These are phyloP conservation scores for Basipetospora sp. DNA, from an alignment of 2,329 filamentous ascomycete species.

Conservation along the genomic window DNA sequence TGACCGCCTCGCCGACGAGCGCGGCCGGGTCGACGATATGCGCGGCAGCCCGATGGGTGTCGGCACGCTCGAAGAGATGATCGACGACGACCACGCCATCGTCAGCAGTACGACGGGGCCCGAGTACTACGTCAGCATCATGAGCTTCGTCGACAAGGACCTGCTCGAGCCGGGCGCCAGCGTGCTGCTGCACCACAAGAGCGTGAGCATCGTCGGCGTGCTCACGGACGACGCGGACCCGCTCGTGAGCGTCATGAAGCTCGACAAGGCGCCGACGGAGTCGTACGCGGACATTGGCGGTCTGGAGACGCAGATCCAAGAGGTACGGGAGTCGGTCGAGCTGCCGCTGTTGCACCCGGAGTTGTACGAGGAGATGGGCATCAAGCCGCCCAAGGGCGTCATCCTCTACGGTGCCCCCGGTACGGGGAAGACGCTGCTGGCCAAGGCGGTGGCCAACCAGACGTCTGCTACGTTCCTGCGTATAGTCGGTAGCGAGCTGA, in stretches of 20 bases:
- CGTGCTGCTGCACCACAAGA: slow-evolving; percentile 92
- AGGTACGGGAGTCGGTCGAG: slow-evolving; percentile 94
- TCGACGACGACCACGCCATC: slow-evolving; percentile 97
- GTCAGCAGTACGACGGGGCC: slow-evolving; percentile 94
- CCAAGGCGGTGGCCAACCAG: slow-evolving; percentile 95
- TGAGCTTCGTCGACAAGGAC: slow-evolving; percentile 99
- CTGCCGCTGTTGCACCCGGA: slow-evolving; percentile 88
- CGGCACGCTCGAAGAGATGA: slow-evolving; percentile 93
- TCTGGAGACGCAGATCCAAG: slow-evolving; percentile 86
- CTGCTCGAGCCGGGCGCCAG: slow-evolving; percentile 90
- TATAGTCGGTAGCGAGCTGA: slow-evolving; percentile 91
- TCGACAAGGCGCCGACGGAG: slow-evolving; percentile 95
- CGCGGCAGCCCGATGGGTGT: slow-evolving; percentile 97
- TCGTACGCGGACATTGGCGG: slow-evolving; percentile 98
- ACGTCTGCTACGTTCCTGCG: slow-evolving; percentile 97
- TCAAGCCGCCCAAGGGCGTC: slow-evolving; percentile 98
- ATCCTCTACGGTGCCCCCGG: slow-evolving; percentile 95
- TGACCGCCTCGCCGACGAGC: slow-evolving; percentile 87
- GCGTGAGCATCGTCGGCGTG: slow-evolving; percentile 92
- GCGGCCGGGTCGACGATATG: slow-evolving; percentile 93
- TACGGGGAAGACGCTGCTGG: slow-evolving; percentile 89
- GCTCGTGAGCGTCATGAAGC: slow-evolving; percentile 94
- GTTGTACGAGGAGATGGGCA: slow-evolving; percentile 98
- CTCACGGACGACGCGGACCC: slow-evolving; percentile 93
- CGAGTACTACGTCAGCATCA: slow-evolving; percentile 98